These are phyloP conservation scores for Gracilariopsis chorda DNA, from an alignment of 23 red algal species.

Conservation along the genomic window DNA sequence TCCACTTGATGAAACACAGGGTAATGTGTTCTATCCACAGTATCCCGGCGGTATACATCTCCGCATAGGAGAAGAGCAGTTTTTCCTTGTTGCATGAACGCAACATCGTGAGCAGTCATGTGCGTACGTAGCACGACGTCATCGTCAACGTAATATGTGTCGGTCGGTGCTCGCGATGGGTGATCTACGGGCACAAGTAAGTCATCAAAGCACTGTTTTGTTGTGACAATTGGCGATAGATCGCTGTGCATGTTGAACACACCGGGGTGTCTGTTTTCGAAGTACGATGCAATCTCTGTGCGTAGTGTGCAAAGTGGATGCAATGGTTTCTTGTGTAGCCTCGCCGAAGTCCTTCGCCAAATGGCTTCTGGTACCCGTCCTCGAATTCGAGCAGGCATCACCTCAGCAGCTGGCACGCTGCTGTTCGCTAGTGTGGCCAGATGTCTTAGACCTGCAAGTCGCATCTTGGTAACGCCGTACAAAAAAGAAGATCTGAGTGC, in stretches of 20 bases:
- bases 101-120: constrained; percentile 92
- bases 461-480: no score
- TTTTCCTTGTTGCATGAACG: constrained; percentile 52
- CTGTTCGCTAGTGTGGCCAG: no score
- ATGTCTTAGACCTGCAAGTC: no score
- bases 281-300: constrained; percentile 31
- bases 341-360: constrained; percentile 28
- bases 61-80: constrained; percentile 72
- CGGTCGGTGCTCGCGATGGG: constrained; percentile 72
- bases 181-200: constrained; percentile 76
- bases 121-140: constrained; percentile 83
- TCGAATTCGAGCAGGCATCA: not conserved
- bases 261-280: not conserved
- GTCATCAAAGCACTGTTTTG: constrained; percentile 84
- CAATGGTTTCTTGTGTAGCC: constrained; percentile 5
- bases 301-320: constrained; percentile 63
- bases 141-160: constrained; percentile 92
- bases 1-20: constrained; percentile 99
- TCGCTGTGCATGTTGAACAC: not conserved
- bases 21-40: constrained; percentile 92
- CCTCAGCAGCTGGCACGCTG: not conserved
- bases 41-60: constrained; percentile 97
- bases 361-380: constrained; percentile 48
- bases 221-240: constrained; percentile 64
- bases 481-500: no score